These are phyloP conservation scores for Myxozyma neglecta DNA, from an alignment of 805 yeast species.

Conservation along the genomic window DNA sequence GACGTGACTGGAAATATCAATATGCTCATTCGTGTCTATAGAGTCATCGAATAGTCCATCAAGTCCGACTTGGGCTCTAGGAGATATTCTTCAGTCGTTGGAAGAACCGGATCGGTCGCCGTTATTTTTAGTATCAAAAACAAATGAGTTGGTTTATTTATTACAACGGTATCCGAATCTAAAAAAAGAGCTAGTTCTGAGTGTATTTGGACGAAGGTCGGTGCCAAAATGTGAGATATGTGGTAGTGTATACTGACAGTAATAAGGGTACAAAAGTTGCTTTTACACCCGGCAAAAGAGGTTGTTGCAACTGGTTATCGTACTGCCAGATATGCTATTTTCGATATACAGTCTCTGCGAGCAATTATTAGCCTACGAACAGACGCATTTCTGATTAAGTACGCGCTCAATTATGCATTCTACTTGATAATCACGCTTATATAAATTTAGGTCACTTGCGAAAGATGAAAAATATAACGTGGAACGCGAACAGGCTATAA, in stretches of 20 bases:
- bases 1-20: neutral
- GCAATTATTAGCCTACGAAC: constrained; percentile 55
- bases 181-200: constrained; percentile 57
- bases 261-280: constrained; percentile 54
- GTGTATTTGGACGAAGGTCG: constrained; percentile 38
- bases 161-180: constrained; percentile 59
- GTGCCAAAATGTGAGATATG: neutral
- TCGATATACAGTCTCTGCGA: constrained; percentile 55
- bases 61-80: constrained; percentile 62
- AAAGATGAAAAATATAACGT: constrained; percentile 54
- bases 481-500: constrained; percentile 78
- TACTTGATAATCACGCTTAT: neutral
- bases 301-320: constrained; percentile 77
- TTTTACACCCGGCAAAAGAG: constrained; percentile 57
- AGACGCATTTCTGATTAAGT: constrained; percentile 60
- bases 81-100: constrained; percentile 60
- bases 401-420: neutral
- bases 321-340: constrained; percentile 63
- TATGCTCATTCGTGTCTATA: neutral
- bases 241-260: no score
- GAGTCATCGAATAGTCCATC: constrained; percentile 21
- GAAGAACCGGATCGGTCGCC: constrained; percentile 55
- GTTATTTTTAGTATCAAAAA: constrained; percentile 53
- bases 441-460: constrained; percentile 48
- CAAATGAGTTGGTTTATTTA: constrained; percentile 64